phyloP scores from a whole-genome alignment of 768 basidiomycete species.

The Trametes punicea region DNA sequence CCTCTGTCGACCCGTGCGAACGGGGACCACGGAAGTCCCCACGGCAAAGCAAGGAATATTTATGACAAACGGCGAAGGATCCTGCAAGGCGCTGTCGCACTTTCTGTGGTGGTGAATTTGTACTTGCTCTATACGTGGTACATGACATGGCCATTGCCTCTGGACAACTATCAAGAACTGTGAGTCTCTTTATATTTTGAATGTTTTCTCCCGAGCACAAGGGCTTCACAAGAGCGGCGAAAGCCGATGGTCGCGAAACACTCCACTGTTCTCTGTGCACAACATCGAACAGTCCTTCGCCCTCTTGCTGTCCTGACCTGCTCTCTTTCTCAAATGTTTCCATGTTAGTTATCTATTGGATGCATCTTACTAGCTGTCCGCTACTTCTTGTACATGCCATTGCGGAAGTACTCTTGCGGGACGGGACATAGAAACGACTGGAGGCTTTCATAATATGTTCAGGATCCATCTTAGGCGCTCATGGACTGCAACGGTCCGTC shows the following conservation, averaged over 20 bases:
- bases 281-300: background rate
- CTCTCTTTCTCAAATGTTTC: too few relatives aligned
- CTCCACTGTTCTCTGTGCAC: background rate
- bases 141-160: conserved; percentile 5
- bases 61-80: conserved; percentile 3
- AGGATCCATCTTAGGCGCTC: too few relatives aligned
- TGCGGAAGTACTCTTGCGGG: too few relatives aligned
- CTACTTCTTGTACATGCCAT: too few relatives aligned
- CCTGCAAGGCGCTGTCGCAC: background rate
- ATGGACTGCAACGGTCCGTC: too few relatives aligned
- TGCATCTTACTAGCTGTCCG: too few relatives aligned
- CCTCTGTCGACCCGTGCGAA: background rate
- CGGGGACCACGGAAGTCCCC: background rate
- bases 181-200: conserved; percentile 1
- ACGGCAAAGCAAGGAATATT: background rate
- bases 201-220: background rate
- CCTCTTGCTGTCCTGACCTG: too few relatives aligned
- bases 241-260: background rate
- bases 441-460: too few relatives aligned
- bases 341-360: too few relatives aligned
- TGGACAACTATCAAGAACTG: conserved; percentile 23
- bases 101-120: conserved; percentile 14
- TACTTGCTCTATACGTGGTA: background rate
- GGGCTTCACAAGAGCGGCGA: background rate
- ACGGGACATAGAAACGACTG: too few relatives aligned